A percentile compares a stretch with the other conserved stretches of the same genome.
phyloP scores from a whole-genome alignment of 768 basidiomycete species.

The Auricularia sp. region DNA sequence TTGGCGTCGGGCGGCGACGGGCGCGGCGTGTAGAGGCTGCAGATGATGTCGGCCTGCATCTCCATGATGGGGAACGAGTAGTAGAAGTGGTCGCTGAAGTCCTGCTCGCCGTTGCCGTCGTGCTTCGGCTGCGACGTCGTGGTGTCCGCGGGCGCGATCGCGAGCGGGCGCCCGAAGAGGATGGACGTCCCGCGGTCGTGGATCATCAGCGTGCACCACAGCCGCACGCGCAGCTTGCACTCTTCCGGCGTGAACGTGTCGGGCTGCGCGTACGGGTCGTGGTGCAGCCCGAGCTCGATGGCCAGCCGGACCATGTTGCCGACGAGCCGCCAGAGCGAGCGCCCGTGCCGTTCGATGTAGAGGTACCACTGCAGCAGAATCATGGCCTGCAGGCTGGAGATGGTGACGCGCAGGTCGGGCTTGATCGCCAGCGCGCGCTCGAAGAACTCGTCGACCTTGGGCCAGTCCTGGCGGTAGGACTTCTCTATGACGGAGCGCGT shows the following conservation, averaged over 20 bases:
- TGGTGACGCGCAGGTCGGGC: conserved; percentile 72
- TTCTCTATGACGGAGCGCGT: conserved; percentile 32
- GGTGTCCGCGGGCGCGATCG: conserved; percentile 71
- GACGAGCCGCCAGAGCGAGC: conserved; percentile 79
- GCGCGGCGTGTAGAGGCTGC: conserved; percentile 73
- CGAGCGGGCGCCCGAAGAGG: conserved; percentile 75
- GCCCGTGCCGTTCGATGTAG: conserved; percentile 87
- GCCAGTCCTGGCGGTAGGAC: conserved; percentile 51
- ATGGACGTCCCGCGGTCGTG: conserved; percentile 86
- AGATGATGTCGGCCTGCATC: conserved; percentile 84
- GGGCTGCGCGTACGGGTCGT: conserved; percentile 64
- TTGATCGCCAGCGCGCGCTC: conserved; percentile 68
- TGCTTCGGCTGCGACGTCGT: conserved; percentile 67
- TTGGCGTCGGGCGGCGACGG: conserved; percentile 56
- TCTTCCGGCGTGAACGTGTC: conserved; percentile 64
- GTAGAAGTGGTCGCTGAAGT: conserved; percentile 73
- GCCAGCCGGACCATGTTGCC: conserved; percentile 74
- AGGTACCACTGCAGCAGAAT: conserved; percentile 84
- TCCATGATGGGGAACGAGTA: conserved; percentile 66
- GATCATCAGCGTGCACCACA: conserved; percentile 78
- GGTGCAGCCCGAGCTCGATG: conserved; percentile 77
- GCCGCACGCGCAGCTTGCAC: conserved; percentile 63
- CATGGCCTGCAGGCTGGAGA: conserved; percentile 73
- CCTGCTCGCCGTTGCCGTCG: conserved; percentile 25
- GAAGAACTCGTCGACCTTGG: conserved; percentile 76